These are phyloP conservation scores for Clitopilus passeckerianus DNA, from an alignment of 768 basidiomycete species.

Conservation along the genomic window DNA sequence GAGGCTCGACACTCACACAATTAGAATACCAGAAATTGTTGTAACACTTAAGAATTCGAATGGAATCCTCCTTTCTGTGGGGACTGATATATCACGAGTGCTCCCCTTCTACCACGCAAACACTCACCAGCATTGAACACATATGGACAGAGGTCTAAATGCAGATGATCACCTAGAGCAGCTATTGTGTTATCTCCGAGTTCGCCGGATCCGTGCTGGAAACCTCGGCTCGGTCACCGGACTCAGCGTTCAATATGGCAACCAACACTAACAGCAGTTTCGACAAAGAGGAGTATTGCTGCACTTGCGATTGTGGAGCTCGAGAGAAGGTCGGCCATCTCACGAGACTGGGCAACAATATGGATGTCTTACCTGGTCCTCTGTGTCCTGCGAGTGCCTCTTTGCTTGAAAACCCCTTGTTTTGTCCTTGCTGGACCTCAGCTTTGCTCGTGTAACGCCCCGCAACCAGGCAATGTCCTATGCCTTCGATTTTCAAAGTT, in stretches of 20 bases:
- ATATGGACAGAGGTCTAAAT: too few species aligned
- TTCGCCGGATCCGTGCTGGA: neutral
- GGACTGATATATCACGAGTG: too few species aligned
- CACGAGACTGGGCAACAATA: neutral
- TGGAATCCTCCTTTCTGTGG: constrained; percentile 68
- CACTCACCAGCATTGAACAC: too few species aligned
- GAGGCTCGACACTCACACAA: neutral
- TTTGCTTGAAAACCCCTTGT: neutral
- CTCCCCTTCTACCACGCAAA: too few species aligned
- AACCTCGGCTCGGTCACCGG: neutral
- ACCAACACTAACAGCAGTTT: neutral
- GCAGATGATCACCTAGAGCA: too few species aligned
- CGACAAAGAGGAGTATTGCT: neutral
- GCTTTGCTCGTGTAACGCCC: too few species aligned
- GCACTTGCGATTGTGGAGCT: neutral
- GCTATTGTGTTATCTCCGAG: neutral
- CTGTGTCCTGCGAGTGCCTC: neutral
- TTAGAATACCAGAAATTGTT: neutral
- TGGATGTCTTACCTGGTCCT: neutral
- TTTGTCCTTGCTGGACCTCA: too few species aligned
- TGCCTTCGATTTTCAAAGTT: too few species aligned
- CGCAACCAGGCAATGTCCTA: too few species aligned
- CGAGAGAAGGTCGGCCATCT: neutral
- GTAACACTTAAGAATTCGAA: too few species aligned
- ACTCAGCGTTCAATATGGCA: neutral